Evolutionary conservation across 495 filamentous ascomycete genomes (phyloP), one percentile per base, ranked within the genome.

Genomic region (Astrothelium subdiscretum): DNA sequence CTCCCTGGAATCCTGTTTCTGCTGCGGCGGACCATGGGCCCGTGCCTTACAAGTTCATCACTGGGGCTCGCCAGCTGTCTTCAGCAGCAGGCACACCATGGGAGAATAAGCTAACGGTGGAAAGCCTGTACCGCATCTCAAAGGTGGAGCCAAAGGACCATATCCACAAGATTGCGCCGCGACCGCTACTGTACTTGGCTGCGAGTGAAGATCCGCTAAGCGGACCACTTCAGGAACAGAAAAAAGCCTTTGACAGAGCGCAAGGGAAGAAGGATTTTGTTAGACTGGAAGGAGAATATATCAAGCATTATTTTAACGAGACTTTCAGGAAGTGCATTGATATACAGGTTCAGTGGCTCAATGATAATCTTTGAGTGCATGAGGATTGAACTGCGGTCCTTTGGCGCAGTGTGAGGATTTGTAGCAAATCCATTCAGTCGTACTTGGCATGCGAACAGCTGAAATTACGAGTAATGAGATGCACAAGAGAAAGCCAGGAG

Each of bases 101-200:
- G 59, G 35, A 65, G 27, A 64, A 64, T 22, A 62, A 31, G 35
- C 27, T 64, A 22, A 62, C 59, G 58, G 15, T 62, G 11, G 32
- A 51, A 42, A 64, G 58, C 29, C 32, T 64, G 10, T 64, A 64
- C 42, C 58, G 59, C n/a, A 62, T 62, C 32, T 43, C 59, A 20
- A 65, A 65, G 38, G 59, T 65, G 22, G 63, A 65, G 32, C 59
- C 59, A 20, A 59, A 27, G 24, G 27, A 65, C 29, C 51, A 57
- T 26, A 54, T 65, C 32, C 31, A 43, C 0, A 63, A 54, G n/a
- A 63, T 65, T 18, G 32, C 32, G 38, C 59, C 63, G 38, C 58
- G 63, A 24, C 31, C 32, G 24, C 48, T 65, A 59, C 58, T 65
- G 1, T 65, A 61, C 31, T 22, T 61, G 2, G 63, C 63, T 26